Evolutionary conservation across 2,329 filamentous ascomycete species (phyloP), one percentile per base, ranked within the genome.

Genomic region (Capronia epimyces): DNA sequence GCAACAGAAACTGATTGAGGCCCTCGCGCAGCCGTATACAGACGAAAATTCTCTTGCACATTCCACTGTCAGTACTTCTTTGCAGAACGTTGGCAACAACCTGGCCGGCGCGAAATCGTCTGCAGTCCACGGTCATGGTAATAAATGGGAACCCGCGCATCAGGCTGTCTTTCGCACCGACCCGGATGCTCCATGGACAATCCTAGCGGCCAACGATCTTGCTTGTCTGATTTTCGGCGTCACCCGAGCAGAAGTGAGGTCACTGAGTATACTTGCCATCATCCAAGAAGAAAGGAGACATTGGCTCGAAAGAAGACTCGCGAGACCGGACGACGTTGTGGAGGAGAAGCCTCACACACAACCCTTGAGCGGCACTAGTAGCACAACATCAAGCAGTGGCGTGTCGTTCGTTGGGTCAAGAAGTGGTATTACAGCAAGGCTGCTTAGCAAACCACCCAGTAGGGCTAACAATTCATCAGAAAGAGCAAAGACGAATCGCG

Each of bases 161-260:
- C 93, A 98, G 67, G 93, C 93, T 46, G 96, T 98, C 50, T 98
- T 98, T 66, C 94, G 91, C 6, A 98, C 93, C n/a, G 88, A 95
- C 68, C 79, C 87, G 12, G 83, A 86, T 57, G 80, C 88, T 7
- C 93, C 91, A 2, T 98, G 89, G 87, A 98, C 91, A 1, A 96
- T 98, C 53, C 80, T 96, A 46, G 88, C 93, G 2, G 93, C 93
- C 43, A 98, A 98, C 65, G 93, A 98, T 66, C 76, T 98, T 43
- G 93, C 93, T 15, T 98, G 93, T 69, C 76, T 98, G 37, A 85
- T 97, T n/a, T 98, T 97, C 71, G 93, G 93, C n/a, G 89, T 98
- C 8, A 95, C 90, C n/a, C 88, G 89, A 64, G 87, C 88, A 3
- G 93, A 98, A 68, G 87, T 98, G 20, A 83, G 89, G 49, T 96